Evolutionary conservation across 116 monocot genomes (phyloP).

Genomic region (Zostera marina): DNA sequence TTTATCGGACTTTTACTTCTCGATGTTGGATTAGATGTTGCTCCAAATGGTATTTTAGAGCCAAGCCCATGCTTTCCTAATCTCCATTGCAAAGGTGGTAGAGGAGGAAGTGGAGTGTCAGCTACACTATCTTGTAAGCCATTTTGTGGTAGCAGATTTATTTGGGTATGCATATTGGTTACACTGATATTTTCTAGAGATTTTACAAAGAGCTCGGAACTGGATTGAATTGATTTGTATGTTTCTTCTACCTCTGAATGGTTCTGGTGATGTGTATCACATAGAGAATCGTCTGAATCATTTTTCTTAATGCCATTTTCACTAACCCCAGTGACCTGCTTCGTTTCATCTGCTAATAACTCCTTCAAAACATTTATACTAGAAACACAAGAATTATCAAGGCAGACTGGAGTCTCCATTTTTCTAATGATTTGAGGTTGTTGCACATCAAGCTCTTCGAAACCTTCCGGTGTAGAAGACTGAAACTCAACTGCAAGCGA

Average conservation of each 20-base stretch:
- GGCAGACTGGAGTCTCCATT: not conserved
- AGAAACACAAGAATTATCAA: not conserved
- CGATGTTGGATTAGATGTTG: not conserved
- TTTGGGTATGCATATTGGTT: not conserved
- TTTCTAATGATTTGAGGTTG: not conserved
- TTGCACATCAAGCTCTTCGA: not conserved
- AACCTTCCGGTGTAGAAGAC: not conserved
- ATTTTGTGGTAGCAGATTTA: not conserved
- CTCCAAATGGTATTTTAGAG: conserved; percentile 2
- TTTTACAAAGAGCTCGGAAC: not conserved
- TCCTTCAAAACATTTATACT: not conserved
- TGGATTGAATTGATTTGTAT: conserved; percentile 1
- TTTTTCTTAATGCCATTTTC: not conserved
- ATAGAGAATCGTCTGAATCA: not conserved
- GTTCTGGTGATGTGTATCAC: not conserved
- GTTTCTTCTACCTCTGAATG: conserved; percentile 2
- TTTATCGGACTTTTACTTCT: not conserved
- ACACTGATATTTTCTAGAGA: not conserved
- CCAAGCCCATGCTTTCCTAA: conserved; percentile 30
- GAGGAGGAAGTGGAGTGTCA: conserved; percentile 63
- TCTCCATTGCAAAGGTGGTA: conserved; percentile 85
- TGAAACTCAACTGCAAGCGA: conserved; percentile 4
- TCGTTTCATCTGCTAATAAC: conserved; percentile 1
- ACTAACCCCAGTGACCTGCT: not conserved
- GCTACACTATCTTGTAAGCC: conserved; percentile 1